Evolutionary conservation across 495 filamentous ascomycete genomes (phyloP).

Genomic region (Hypoxylon lenormandii): DNA sequence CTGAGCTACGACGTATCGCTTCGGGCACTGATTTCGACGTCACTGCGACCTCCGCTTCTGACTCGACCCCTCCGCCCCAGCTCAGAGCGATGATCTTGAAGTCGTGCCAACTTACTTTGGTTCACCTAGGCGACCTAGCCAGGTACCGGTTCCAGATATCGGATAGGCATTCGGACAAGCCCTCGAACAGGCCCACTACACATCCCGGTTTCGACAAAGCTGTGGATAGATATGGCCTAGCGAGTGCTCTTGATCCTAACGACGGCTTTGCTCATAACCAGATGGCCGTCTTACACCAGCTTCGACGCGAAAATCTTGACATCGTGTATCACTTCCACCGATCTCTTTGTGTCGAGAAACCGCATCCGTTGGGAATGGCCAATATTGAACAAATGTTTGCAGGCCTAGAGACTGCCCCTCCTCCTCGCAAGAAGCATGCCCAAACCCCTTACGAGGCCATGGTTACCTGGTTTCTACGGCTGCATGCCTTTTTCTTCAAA

Average conservation of each 20-base stretch:
- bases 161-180: conserved; percentile 54
- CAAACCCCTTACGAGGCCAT: conserved; percentile 60
- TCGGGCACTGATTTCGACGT: conserved; percentile 72
- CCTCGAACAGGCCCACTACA: conserved; percentile 17
- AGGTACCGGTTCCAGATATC: conserved; percentile 83
- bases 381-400: conserved; percentile 88
- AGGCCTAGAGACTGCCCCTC: conserved; percentile 59
- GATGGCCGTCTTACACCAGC: conserved; percentile 82
- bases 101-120: conserved; percentile 85
- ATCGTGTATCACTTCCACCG: conserved; percentile 91
- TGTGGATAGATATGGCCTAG: conserved; percentile 84
- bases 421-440: conserved; percentile 36
- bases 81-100: conserved; percentile 69
- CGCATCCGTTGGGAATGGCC: conserved; percentile 74
- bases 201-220: conserved; percentile 74
- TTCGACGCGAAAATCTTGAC: conserved; percentile 79
- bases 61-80: conserved; percentile 58
- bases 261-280: conserved; percentile 89
- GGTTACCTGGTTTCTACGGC: conserved; percentile 83
- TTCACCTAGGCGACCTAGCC: conserved; percentile 89
- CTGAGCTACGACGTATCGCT: conserved; percentile 77
- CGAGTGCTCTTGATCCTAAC: conserved; percentile 78
- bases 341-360: conserved; percentile 75
- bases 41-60: conserved; percentile 50
- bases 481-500: conserved; percentile 85